Evolutionary conservation across 2,329 filamentous ascomycete species (phyloP).

Genomic region (Chaetothyriales sp.): DNA sequence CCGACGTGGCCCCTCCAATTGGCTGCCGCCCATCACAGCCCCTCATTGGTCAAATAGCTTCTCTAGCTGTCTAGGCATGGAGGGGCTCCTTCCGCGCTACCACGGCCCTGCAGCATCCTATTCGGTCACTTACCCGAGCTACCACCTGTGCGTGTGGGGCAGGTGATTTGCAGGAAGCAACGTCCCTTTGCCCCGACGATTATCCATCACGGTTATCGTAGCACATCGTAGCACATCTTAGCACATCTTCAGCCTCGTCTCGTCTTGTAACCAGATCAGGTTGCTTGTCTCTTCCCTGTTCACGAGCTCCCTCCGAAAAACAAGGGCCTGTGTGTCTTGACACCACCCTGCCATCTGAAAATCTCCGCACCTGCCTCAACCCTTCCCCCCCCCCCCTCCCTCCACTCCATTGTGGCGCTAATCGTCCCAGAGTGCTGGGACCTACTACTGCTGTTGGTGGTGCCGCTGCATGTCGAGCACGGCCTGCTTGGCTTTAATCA

Average conservation of each 20-base stretch:
- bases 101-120: not conserved
- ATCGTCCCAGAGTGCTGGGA: not conserved
- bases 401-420: not conserved
- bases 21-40: too few relatives aligned
- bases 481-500: conserved; percentile 1
- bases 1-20: not conserved
- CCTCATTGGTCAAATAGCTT: not conserved
- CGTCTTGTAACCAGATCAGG: not conserved
- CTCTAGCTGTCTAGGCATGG: not conserved
- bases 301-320: too few relatives aligned
- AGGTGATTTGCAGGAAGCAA: not conserved
- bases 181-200: not conserved
- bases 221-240: not conserved
- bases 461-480: not conserved
- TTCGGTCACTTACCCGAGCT: not conserved
- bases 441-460: not conserved
- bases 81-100: too few relatives aligned
- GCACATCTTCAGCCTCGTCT: not conserved
- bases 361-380: too few relatives aligned
- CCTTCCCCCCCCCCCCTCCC: too few relatives aligned
- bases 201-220: not conserved
- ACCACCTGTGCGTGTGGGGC: not conserved
- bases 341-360: not conserved
- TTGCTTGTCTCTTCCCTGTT: not conserved
- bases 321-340: not conserved